These are phyloP conservation scores for Epichloe bromicola DNA, from an alignment of 2,329 filamentous ascomycete species.

Conservation along the genomic window DNA sequence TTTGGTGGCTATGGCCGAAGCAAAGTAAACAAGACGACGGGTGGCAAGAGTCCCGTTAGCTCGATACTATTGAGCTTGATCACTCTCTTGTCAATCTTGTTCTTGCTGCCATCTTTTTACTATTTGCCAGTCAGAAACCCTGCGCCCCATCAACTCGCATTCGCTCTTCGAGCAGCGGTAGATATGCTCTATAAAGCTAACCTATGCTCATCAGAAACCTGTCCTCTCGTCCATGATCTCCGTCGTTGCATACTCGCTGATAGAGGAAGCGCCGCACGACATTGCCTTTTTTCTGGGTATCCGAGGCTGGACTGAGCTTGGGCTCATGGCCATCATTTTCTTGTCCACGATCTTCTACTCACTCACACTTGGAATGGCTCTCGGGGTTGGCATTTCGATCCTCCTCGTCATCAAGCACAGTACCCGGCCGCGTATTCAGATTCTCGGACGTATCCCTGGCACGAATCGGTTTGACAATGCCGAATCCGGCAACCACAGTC, in stretches of 20 bases:
- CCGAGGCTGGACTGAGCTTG: conserved; percentile 72
- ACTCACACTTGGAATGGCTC: conserved; percentile 80
- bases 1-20: conserved; percentile 95
- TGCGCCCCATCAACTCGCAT: neutral
- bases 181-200: neutral
- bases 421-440: conserved; percentile 89
- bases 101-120: conserved; percentile 82
- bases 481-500: conserved; percentile 53
- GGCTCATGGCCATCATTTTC: conserved; percentile 83
- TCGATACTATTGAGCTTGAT: conserved; percentile 77
- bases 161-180: neutral
- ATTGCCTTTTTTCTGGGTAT: conserved; percentile 87
- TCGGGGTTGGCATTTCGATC: conserved; percentile 83
- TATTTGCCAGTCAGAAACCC: conserved; percentile 66
- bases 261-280: conserved; percentile 91
- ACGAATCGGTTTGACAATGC: conserved; percentile 80
- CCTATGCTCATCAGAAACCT: conserved; percentile 54
- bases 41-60: conserved; percentile 86
- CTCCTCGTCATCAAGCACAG: conserved; percentile 82
- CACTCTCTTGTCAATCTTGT: conserved; percentile 67
- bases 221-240: conserved; percentile 90
- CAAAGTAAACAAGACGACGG: conserved; percentile 88
- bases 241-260: conserved; percentile 84
- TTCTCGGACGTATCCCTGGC: conserved; percentile 76
- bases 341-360: conserved; percentile 90